These are phyloP conservation scores for Bodo saltans DNA, from an alignment of 78 protist species.

Conservation along the genomic window DNA sequence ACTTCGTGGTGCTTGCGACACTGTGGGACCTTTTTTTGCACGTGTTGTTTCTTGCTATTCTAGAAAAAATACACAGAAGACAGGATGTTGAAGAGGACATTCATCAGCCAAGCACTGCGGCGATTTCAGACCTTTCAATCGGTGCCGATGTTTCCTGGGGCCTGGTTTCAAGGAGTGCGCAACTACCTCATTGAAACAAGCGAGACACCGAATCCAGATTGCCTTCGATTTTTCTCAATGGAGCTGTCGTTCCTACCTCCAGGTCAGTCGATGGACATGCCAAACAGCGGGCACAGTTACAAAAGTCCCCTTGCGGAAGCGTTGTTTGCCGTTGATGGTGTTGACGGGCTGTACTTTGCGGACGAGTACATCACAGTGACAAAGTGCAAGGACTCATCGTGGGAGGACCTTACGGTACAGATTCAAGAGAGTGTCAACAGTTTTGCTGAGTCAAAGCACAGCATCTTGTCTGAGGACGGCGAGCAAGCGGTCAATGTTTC, in stretches of 20 bases:
- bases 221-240: constrained; percentile 18
- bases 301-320: constrained; percentile 65
- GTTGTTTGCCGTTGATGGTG: constrained; percentile 65
- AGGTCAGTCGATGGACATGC: constrained; percentile 10
- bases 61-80: too few species aligned
- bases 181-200: constrained; percentile 6
- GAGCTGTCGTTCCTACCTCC: background rate
- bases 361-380: constrained; percentile 67
- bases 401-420: constrained; percentile 62
- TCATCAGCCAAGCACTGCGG: too few species aligned
- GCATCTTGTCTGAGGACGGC: constrained; percentile 43
- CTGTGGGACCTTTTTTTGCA: too few species aligned
- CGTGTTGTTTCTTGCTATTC: too few species aligned
- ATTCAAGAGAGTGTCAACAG: constrained; percentile 53
- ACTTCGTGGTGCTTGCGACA: too few species aligned
- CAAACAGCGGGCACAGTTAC: constrained; percentile 41
- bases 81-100: too few species aligned
- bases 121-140: too few species aligned
- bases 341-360: constrained; percentile 61
- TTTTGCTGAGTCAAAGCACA: constrained; percentile 50
- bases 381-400: constrained; percentile 44
- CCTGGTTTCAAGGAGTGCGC: too few species aligned
- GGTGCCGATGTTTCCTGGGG: too few species aligned
- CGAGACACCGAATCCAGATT: constrained; percentile 38
- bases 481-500: background rate